These are phyloP conservation scores for Cardamine chenopodiifolia DNA, from an alignment of 345 rosid species.

Conservation along the genomic window DNA sequence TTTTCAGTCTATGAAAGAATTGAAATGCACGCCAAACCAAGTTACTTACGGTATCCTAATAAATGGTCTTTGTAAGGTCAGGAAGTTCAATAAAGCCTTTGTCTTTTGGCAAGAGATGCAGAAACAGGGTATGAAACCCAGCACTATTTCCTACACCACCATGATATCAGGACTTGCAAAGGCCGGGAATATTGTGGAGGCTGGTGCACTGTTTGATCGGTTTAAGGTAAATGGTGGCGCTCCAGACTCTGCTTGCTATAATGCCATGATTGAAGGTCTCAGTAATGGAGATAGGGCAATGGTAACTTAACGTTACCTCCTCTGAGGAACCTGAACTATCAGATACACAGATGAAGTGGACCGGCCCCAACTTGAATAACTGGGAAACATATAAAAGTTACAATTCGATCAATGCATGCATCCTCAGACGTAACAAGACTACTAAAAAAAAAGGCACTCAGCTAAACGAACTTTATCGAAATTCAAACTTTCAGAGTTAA, in stretches of 20 bases:
- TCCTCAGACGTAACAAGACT: conserved; percentile 6
- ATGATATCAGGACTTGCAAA: conserved; percentile 90
- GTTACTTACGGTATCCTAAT: conserved; percentile 78
- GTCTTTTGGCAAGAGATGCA: conserved; percentile 99
- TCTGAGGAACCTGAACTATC: conserved; percentile 48
- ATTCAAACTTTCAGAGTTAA: conserved; percentile 10
- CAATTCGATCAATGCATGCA: conserved; percentile 10
- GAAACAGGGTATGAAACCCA: conserved; percentile 74
- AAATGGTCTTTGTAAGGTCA: conserved; percentile 80
- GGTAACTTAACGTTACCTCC: conserved; percentile 61
- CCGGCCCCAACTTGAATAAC: conserved; percentile 80
- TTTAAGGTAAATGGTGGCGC: conserved; percentile 66
- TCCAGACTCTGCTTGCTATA: conserved; percentile 79
- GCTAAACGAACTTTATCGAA: background rate
- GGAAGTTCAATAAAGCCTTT: conserved; percentile 94
- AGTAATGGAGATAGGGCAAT: conserved; percentile 73
- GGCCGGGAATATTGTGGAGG: conserved; percentile 82
- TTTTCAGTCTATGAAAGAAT: conserved; percentile 82
- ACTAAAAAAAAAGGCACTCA: too few relatives aligned
- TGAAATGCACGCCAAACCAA: conserved; percentile 69
- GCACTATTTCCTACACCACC: conserved; percentile 68
- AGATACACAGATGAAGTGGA: conserved; percentile 68
- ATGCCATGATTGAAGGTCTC: conserved; percentile 82
- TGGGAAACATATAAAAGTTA: conserved; percentile 37
- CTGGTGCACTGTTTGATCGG: conserved; percentile 67